Conservation (phyloP, 345 rosid species). For the Eucalyptus albens region DNA sequence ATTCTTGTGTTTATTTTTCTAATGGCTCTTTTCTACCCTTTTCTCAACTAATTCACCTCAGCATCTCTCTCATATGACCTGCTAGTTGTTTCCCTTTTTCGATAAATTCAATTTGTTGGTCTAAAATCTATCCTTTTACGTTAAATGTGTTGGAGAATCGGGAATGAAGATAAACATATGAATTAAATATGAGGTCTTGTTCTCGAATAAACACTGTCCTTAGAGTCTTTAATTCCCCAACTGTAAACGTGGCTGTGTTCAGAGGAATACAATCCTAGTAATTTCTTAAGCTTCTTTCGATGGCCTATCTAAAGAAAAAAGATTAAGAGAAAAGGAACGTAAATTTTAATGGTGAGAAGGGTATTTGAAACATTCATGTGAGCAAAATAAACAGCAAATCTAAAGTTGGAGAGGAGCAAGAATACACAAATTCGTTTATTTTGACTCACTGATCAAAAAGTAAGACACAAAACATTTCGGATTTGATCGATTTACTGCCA, state of each 20-base stretch:
- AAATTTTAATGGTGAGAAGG: too few species aligned
- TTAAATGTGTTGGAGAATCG: background rate
- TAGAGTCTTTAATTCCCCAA: background rate
- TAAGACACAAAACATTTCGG: too few species aligned
- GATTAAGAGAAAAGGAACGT: too few species aligned
- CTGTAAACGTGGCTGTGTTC: background rate
- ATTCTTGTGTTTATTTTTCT: too few species aligned
- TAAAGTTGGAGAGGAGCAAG: too few species aligned
- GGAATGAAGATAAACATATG: background rate
- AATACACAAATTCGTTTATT: too few species aligned
- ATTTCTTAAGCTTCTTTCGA: background rate
- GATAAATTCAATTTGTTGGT: background rate
- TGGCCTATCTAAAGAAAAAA: background rate
- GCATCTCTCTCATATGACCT: background rate
- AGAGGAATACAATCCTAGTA: background rate
- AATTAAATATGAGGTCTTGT: background rate
- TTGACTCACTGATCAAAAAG: too few species aligned
- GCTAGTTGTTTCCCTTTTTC: background rate
- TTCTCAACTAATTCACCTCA: background rate
- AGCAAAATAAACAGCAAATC: too few species aligned
- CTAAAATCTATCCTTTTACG: background rate
- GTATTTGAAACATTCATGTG: too few species aligned
- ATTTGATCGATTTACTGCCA: too few species aligned
- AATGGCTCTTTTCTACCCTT: background rate
- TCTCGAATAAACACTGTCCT: background rate